Conservation (phyloP, 2,329 filamentous ascomycete genomes). For the Penicillium sp. region DNA sequence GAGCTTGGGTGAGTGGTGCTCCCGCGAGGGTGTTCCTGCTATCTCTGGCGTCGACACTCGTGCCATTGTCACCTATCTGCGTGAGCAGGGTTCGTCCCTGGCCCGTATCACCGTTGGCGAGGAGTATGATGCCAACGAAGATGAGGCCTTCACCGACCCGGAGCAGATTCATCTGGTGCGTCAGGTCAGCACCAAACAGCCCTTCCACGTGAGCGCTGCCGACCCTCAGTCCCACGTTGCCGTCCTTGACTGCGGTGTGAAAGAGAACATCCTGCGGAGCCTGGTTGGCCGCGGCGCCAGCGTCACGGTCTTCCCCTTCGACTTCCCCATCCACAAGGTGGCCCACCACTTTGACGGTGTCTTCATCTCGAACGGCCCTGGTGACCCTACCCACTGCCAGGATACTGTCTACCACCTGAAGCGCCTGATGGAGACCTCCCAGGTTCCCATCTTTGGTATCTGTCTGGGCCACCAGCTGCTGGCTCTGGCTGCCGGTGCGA, state of each 20-base stretch:
- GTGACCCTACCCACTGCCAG: conserved; percentile 95
- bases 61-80: conserved; percentile 90
- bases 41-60: conserved; percentile 97
- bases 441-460: conserved; percentile 94
- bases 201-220: conserved; percentile 87
- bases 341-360: conserved; percentile 96
- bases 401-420: conserved; percentile 89
- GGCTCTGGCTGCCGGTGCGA: conserved; percentile 80
- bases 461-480: conserved; percentile 96
- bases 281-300: conserved; percentile 87
- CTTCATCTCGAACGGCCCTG: conserved; percentile 98
- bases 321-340: conserved; percentile 98
- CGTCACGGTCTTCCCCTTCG: conserved; percentile 90
- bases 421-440: conserved; percentile 85
- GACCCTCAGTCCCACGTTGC: conserved; percentile 86
- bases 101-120: conserved; percentile 93
- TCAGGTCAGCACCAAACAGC: conserved; percentile 95
- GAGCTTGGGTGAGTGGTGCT: conserved; percentile 89
- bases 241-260: conserved; percentile 95
- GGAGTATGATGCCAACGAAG: conserved; percentile 97
- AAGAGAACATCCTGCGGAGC: conserved; percentile 98
- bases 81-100: conserved; percentile 94
- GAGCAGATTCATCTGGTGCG: conserved; percentile 95
- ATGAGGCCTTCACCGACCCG: conserved; percentile 92
- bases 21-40: conserved; percentile 89